phyloP scores from a whole-genome alignment of 441 rosid genomes.

The Gossypium davidsonii region DNA sequence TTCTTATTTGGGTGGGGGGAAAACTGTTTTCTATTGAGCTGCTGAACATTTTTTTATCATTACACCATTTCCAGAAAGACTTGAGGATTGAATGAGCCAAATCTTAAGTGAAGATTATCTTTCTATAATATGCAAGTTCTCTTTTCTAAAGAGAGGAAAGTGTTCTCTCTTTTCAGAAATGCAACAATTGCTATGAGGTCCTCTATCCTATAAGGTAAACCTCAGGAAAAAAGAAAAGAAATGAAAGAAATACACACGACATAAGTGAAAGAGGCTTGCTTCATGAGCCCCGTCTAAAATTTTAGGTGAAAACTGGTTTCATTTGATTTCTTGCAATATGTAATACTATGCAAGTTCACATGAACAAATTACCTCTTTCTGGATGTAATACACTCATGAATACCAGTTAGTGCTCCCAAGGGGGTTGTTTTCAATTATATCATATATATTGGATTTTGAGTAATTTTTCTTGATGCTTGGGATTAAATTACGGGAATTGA shows the following conservation, averaged over 20 bases:
- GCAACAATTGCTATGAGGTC: not conserved
- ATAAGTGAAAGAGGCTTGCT: not conserved
- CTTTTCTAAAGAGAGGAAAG: not conserved
- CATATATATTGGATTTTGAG: not conserved
- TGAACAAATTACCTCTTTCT: not conserved
- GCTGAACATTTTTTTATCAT: not conserved
- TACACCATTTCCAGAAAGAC: not conserved
- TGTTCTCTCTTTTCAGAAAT: not conserved
- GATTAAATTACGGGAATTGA: not conserved
- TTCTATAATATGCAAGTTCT: not conserved
- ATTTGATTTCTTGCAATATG: not conserved
- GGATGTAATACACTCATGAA: not conserved
- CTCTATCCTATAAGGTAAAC: not conserved
- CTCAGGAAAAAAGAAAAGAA: not conserved
- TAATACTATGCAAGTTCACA: not conserved
- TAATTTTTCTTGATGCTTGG: not conserved
- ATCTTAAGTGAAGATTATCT: not conserved
- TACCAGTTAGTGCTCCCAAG: not conserved
- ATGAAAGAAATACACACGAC: not conserved
- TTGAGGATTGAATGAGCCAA: not conserved
- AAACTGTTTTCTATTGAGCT: constrained; percentile 3
- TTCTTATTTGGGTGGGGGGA: not conserved
- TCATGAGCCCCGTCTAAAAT: not conserved
- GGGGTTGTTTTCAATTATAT: not conserved
- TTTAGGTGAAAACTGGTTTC: not conserved